Evolutionary conservation across 352 stramenopile genomes (phyloP), one percentile per base, ranked within the genome.

Genomic region (Globisporangium polare): DNA sequence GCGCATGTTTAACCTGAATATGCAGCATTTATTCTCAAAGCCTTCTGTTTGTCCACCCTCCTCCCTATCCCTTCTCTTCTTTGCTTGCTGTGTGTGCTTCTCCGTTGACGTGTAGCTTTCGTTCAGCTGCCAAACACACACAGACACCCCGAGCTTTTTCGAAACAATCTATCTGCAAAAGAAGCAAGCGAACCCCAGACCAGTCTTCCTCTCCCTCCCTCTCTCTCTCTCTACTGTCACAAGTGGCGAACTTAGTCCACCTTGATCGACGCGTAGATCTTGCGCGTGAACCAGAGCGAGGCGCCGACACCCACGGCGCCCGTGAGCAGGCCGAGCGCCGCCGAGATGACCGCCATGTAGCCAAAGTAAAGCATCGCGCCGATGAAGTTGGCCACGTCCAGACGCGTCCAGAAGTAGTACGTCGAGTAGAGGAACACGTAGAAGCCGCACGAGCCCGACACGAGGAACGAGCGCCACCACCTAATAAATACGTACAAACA

Each of bases 371-470:
- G 81, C 83, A 94, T 94, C 18, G 87, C 81, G 51, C 83, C 81
- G 50, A 95, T 95, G 59, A 98, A 84, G 58, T 97, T 96, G 57
- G 88, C 96, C 39, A 97, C 90, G 70, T 99, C 90, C 58, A 99
- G 77, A 59, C 83, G 82, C 68, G 97, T 97, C 68, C 83, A 91
- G 74, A 98, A 99, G 86, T 99, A 99, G 59, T 99, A 92, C 65
- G 96, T 92, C 58, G 96, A 99, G 86, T 99, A 99, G 18, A 99
- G 75, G 68, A 99, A 99, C 67, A 99, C 95, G 78, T 99, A 99
- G 43, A 94, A 69, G 31, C 94, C 97, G 50, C 97, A 99, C 10
- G 94, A 96, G 35, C 96, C 98, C 39, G 93, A 95, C 33, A 98
- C 98, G 54, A 98, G 76, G 75, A 99, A 99, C 51, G 97, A 99